These are phyloP conservation scores for Citrus unshiu DNA, from an alignment of 345 rosid species.

Conservation along the genomic window DNA sequence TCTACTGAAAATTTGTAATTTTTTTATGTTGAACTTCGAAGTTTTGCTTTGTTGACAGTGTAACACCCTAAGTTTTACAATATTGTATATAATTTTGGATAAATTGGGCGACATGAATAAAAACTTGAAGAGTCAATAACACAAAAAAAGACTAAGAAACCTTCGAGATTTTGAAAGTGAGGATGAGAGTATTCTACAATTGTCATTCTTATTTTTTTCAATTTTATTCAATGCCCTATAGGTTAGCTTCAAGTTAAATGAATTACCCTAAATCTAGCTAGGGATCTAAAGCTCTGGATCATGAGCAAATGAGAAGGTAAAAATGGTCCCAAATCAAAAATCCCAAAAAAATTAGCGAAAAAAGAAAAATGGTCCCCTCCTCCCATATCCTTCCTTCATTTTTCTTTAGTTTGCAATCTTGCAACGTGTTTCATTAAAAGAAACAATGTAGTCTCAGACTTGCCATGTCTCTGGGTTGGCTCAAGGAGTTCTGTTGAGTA, in stretches of 20 bases:
- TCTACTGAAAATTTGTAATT: too few relatives aligned
- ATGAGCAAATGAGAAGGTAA: not conserved
- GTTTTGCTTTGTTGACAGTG: too few relatives aligned
- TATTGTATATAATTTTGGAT: too few relatives aligned
- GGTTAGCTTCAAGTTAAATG: not conserved
- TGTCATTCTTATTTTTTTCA: not conserved
- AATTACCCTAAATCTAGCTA: not conserved
- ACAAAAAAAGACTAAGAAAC: too few relatives aligned
- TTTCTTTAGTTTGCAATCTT: slow-evolving; percentile 6
- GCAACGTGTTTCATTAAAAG: slow-evolving; percentile 47
- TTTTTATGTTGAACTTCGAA: too few relatives aligned
- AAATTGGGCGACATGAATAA: too few relatives aligned
- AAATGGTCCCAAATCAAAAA: slow-evolving; percentile 20
- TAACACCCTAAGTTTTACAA: too few relatives aligned
- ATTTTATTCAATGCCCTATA: too few relatives aligned
- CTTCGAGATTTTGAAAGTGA: too few relatives aligned
- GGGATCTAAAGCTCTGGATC: not conserved
- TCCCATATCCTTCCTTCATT: not conserved
- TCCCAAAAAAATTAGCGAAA: not conserved
- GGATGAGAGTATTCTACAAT: not conserved
- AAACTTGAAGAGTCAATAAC: too few relatives aligned
- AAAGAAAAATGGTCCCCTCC: slow-evolving; percentile 34
- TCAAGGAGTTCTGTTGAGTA: slow-evolving; percentile 18
- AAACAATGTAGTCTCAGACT: slow-evolving; percentile 29
- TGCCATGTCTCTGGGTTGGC: slow-evolving; percentile 19